A percentile compares a stretch with the other conserved stretches of the same genome.
Conservation (phyloP, 2,329 filamentous ascomycete genomes). For the Chaetomiaceae sp. region DNA sequence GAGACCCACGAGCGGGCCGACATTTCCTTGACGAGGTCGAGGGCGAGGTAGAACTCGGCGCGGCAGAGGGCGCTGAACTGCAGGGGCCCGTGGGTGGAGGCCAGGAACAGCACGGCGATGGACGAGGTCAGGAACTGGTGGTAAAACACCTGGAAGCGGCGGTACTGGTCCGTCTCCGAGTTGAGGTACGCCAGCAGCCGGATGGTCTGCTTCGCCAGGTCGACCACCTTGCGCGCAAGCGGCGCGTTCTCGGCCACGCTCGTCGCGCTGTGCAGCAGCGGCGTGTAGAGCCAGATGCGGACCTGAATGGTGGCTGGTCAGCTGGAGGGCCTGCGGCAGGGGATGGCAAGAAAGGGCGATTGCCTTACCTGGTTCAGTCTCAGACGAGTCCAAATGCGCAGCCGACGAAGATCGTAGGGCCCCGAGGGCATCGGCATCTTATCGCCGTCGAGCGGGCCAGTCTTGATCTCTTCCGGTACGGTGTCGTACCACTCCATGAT, state of each 20-base stretch:
- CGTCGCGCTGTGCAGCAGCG: slow-evolving; percentile 75
- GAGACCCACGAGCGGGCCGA: slow-evolving; percentile 66
- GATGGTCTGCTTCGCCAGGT: slow-evolving; percentile 71
- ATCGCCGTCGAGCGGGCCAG: slow-evolving; percentile 53
- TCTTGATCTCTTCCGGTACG: slow-evolving; percentile 56
- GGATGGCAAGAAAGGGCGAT: slow-evolving; percentile 1
- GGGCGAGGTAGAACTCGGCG: slow-evolving; percentile 72
- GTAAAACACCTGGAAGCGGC: slow-evolving; percentile 67
- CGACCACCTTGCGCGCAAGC: slow-evolving; percentile 68
- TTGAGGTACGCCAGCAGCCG: slow-evolving; percentile 65
- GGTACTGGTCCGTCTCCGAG: slow-evolving; percentile 65
- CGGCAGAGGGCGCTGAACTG: slow-evolving; percentile 63
- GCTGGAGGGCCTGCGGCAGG: background rate
- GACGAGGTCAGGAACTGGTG: slow-evolving; percentile 74
- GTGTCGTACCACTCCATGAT: slow-evolving; percentile 81
- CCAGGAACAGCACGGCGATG: slow-evolving; percentile 69
- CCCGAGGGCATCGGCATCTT: slow-evolving; percentile 47
- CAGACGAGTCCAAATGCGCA: slow-evolving; percentile 79
- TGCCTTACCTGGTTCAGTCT: slow-evolving; percentile 65
- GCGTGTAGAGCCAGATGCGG: slow-evolving; percentile 81
- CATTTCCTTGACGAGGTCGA: slow-evolving; percentile 67
- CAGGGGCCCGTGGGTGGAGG: slow-evolving; percentile 67
- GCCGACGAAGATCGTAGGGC: slow-evolving; percentile 61
- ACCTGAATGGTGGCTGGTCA: slow-evolving; percentile 38
- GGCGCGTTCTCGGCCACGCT: slow-evolving; percentile 72